Evolutionary conservation across 2,329 filamentous ascomycete genomes (phyloP), one percentile per base, ranked within the genome.

Genomic region (Phaeosphaeria sp.): DNA sequence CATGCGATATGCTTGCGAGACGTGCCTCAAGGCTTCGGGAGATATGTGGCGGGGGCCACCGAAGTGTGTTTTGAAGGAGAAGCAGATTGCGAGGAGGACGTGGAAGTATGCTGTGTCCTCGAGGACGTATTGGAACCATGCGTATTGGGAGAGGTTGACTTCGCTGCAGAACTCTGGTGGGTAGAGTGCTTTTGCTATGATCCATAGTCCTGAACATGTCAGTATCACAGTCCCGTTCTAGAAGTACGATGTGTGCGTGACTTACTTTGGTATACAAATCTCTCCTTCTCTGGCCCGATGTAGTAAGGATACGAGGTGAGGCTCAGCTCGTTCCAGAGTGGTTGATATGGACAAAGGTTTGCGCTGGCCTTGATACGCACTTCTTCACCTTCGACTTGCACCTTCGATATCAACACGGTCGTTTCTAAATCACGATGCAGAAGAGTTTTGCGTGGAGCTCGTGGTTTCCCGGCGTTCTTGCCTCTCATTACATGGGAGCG

Each of bases 401-500:
- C 6, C 6, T 30, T 30, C 25, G 11, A 36, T 47, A 27, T 11
- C 33, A 15, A 6, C 9, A 18, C n/a, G n/a, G n/a, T n/a, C n/a
- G n/a, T 5, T 24, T 15, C 25, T 6, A 36, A 17, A 3, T 24
- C 24, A 2, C 18, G 30, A 6, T 53, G 30, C 21, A n/a, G n/a
- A 3, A 53, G 20, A 24, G 21, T 22, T 44, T 21, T 57, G 22
- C 49, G 50, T 11, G 48, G 21, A 43, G 44, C 43, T 13, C 58
- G 55, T 22, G 58, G 20, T 9, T 49, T 25, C 6, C 55, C 58
- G 15, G 51, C 51, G 21, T 61, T 61, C 30, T 53, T 61, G 13
- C 55, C 58, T 22, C 36, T 39, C 58, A 61, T 56, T 6, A 61
- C 58, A 56, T 61, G 58, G 15, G 55, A 55, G 9, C 58, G 55